These are phyloP conservation scores for Hortiboletus rubellus DNA, from an alignment of 1,284 basidiomycete genomes.

Conservation along the genomic window DNA sequence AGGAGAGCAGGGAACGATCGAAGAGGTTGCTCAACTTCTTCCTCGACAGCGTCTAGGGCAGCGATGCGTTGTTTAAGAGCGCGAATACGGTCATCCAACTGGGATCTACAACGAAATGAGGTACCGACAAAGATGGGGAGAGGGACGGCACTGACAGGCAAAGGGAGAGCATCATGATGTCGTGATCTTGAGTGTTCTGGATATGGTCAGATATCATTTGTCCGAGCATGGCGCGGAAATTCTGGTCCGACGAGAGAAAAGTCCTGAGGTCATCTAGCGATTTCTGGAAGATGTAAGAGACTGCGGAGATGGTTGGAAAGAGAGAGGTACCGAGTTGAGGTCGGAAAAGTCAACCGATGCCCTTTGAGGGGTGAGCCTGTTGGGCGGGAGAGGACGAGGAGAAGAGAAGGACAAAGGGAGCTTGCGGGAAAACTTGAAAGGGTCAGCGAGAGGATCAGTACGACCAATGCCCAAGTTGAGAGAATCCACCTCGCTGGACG, in stretches of 20 bases:
- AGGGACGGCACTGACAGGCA: constrained; percentile 19
- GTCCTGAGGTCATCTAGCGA: constrained; percentile 17
- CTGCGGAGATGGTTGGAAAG: background rate
- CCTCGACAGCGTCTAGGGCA: background rate
- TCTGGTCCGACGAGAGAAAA: constrained; percentile 17
- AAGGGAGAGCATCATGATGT: constrained; percentile 25
- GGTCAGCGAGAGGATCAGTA: constrained; percentile 5
- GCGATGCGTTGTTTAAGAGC: constrained; percentile 22
- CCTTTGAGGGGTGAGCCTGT: constrained; percentile 10
- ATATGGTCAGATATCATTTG: constrained; percentile 23
- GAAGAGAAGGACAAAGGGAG: background rate
- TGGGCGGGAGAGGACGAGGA: background rate
- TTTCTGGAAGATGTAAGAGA: constrained; percentile 24
- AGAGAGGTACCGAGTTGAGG: constrained; percentile 15
- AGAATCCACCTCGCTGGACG: constrained; percentile 30
- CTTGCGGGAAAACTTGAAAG: constrained; percentile 21
- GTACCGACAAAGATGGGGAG: background rate
- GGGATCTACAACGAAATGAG: constrained; percentile 19
- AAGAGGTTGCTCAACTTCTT: background rate
- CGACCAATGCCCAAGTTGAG: constrained; percentile 17
- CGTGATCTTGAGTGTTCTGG: constrained; percentile 9
- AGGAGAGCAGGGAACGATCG: background rate
- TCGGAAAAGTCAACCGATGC: constrained; percentile 8
- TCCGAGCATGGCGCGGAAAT: constrained; percentile 13
- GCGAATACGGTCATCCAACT: constrained; percentile 28